Base-by-base conservation (phyloP, 2,329 filamentous ascomycete species). In the Claviceps humidiphila region DNA sequence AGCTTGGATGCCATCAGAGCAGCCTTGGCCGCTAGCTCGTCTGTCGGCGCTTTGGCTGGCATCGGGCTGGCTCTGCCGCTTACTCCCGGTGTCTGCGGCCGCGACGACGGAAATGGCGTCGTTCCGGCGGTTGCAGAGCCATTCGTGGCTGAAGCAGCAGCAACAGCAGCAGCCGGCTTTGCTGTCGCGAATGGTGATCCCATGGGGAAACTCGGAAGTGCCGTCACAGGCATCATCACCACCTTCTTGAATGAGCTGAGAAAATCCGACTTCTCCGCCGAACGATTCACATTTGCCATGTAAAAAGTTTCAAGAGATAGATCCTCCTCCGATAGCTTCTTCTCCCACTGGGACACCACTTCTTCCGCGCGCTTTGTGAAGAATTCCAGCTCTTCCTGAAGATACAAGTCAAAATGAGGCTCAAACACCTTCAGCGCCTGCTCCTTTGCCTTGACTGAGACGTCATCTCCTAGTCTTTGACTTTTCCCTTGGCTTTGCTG, bases 161-260 rank as follows among this genome's bases (percentile, higher is more conserved):
- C 37, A 13, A 49, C 20, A 24, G 41, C 42, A 2, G 51, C 43
- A 3, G 42, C 17, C 0, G 71, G 63, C 51, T 71, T 75, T 47
- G 61, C 64, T 39, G 67, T 68, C 55, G 70, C 75, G 62, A 81
- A 87, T 51, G 76, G 76, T n/a, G 73, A 80, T 8, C 74, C 72
- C 49, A 80, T 71, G 5, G 78, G 68, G 55, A 88, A 79, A 47
- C 78, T 83, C 1, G 89, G 87, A 4, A 97, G 73, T 8, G 89
- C 91, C 50, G 88, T 95, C 48, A 98, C 91, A 2, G 93, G 93
- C 83, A 95, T 94, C 90, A 98, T 96, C 58, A 98, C 87, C 8
- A 98, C 93, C 67, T 97, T 97, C 64, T 89, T 96, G 74, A 98
- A 98, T 0, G 90, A 95, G 46, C 84, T 93, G 55, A 98, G 66